A percentile compares a stretch with the other conserved stretches of the same genome.
Conservation (phyloP, 2,329 filamentous ascomycete genomes). For the Huntiella abstrusa region DNA sequence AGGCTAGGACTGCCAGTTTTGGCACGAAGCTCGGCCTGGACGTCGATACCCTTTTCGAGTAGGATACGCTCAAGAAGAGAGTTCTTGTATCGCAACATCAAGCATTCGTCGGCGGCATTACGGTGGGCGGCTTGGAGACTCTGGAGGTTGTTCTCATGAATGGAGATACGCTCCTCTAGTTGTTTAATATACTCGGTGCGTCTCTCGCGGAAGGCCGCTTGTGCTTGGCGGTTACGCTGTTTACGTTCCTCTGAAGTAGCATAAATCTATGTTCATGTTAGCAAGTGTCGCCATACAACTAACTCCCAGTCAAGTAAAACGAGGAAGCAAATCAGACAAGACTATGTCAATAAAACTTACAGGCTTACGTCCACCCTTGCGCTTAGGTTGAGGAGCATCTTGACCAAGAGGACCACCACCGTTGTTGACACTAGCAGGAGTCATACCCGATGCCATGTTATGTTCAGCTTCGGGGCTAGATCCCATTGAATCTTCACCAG, state of each 20-base stretch:
- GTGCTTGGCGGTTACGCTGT: conserved; percentile 89
- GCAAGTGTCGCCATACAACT: conserved; percentile 1
- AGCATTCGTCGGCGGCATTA: conserved; percentile 82
- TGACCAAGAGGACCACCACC: conserved; percentile 21
- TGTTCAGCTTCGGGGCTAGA: conserved; percentile 41
- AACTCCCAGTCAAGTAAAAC: neutral
- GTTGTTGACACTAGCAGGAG: conserved; percentile 8
- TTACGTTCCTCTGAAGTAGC: conserved; percentile 97
- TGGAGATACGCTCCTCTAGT: conserved; percentile 88
- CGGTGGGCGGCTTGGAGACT: conserved; percentile 88
- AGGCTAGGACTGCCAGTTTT: conserved; percentile 79
- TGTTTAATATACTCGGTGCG: conserved; percentile 99
- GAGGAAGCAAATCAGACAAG: conserved; percentile 1
- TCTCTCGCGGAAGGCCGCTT: conserved; percentile 90
- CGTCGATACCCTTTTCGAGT: conserved; percentile 94
- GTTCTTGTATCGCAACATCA: conserved; percentile 98
- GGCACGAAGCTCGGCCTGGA: conserved; percentile 82
- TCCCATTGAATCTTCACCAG: conserved; percentile 41
- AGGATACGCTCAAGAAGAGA: conserved; percentile 88
- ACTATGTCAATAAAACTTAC: conserved; percentile 40
- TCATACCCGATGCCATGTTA: conserved; percentile 15
- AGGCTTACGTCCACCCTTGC: conserved; percentile 93
- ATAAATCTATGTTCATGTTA: conserved; percentile 51
- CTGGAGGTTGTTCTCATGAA: conserved; percentile 86
- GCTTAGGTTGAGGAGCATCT: conserved; percentile 56